Evolutionary conservation across 306 rosid species (phyloP), one percentile per base, ranked within the genome.

Genomic region (Quercus agrifolia): DNA sequence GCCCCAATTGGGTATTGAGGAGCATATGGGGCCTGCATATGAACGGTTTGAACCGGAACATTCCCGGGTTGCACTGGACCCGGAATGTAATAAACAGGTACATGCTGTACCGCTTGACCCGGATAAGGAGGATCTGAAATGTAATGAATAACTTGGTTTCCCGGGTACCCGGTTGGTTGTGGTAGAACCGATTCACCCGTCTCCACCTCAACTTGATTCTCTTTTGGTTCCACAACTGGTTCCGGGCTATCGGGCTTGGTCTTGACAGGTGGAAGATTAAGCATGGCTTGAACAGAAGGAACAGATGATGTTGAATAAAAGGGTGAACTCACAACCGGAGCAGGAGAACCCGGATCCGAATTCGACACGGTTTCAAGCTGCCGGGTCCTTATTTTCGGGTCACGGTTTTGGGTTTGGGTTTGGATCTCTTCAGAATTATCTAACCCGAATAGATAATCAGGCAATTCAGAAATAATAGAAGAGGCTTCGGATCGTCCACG

Each of bases 261-360:
- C 83, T 89, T 92, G 11, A 95, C 97, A 1, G 92, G 98, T 5
- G 92, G 97, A 57, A 93, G 98, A 75, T 83, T 89, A 9, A 89
- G 97, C 23, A 92, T 82, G 33, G 90, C 71, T 1, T 79, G 90
- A 1, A 84, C 86, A 21, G 78, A 72, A 0, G 88, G 85, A 0
- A 77, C 89, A 2, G 95, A 90, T n/a, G 93, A 87, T 1, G 91
- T 84, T 15, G 97, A 89, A 76, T 87, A 85, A 77, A 80, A 90
- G 17, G 93, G 89, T 3, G 93, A 88, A 0, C 94, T 72, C 1
- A 52, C 72, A 13, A 73, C 80, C 66, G 93, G 94, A 74, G 89
- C 86, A 2, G 98, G 98, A 2, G 99, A 96, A 52, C 92, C 94
- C 44, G 98, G 98, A 78, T 90, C 96, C 54, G 98, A 90, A 52